Evolutionary conservation across 1,284 basidiomycete genomes (phyloP), one percentile per base, ranked within the genome.

Genomic region (Wolfiporia cocos): DNA sequence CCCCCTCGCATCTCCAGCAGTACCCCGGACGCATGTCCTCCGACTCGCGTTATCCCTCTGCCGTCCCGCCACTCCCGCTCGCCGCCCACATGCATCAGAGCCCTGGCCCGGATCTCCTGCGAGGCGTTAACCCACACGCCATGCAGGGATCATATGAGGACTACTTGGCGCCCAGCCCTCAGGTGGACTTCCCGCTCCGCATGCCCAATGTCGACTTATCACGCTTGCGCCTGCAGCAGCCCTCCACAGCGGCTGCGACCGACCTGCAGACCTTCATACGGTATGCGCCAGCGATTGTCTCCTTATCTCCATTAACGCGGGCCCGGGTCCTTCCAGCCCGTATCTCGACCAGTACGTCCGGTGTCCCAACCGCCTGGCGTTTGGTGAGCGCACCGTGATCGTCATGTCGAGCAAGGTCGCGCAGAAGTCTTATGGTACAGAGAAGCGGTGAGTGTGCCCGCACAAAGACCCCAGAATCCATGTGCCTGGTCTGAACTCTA

Each of bases 381-480:
- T 90, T 54, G 94, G 94, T 36, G 94, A 98, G 65, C 79, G 92
- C 39, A 93, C 90, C 10, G 81, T 98, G 47, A 86, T 96, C 45
- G 88, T 98, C 57, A 92, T 96, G 87, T 94, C 92, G 19, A 92
- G 89, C 61, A 92, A 89, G 59, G 92, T 97, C 30, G 95, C 92
- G 2, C 95, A 98, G 69, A 96, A 97, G 63, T 92, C 89, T 15
- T 98, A 98, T 58, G 93, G 92, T 30, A 92, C 86, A 10, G 94
- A 98, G 66, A 96, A 97, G 66, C 79, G 94, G 75, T 86, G 51
- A 42, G 70, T 60, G 30, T 48, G 38, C 34, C 30, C n/a, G n/a
- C n/a, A n/a, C n/a, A n/a, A n/a, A 35, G 29, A 34, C 26, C 17
- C 22, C 15, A 37, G 37, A 33, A 12, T 24, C 17, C 26, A 20